A percentile compares a stretch with the other conserved stretches of the same genome.
phyloP scores from a whole-genome alignment of 257 asterid species.

The Verbascum thapsus region DNA sequence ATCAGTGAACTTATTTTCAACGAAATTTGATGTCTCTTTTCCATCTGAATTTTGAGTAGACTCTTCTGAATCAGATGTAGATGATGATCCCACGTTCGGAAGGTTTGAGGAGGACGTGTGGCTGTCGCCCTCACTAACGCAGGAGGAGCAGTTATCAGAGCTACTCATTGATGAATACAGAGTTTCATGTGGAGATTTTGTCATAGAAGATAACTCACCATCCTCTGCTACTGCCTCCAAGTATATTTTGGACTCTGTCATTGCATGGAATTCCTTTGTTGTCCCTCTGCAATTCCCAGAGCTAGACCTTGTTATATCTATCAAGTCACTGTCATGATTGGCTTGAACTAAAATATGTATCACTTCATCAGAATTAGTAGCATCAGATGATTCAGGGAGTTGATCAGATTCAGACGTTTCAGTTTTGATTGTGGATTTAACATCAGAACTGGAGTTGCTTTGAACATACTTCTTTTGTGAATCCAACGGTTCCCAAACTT shows the following conservation, averaged over 20 bases:
- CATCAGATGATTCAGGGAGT: conserved; percentile 35
- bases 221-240: conserved; percentile 40
- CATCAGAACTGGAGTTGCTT: conserved; percentile 48
- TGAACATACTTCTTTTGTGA: conserved; percentile 49
- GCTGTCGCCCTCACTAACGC: conserved; percentile 68
- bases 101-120: conserved; percentile 49
- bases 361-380: conserved; percentile 33
- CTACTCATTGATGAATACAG: conserved; percentile 38
- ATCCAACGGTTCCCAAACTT: conserved; percentile 76
- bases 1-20: conserved; percentile 34
- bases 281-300: conserved; percentile 25
- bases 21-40: conserved; percentile 43
- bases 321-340: conserved; percentile 12
- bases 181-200: conserved; percentile 28
- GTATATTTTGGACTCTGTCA: conserved; percentile 32
- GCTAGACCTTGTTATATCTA: not conserved
- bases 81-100: conserved; percentile 50
- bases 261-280: conserved; percentile 29
- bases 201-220: conserved; percentile 27
- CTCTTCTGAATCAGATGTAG: conserved; percentile 63
- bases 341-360: conserved; percentile 27
- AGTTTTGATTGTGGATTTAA: conserved; percentile 38
- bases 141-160: conserved; percentile 62
- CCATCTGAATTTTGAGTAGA: conserved; percentile 54
- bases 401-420: conserved; percentile 43